Evolutionary conservation across 768 basidiomycete species (phyloP).

Genomic region (Phaffia australis): DNA sequence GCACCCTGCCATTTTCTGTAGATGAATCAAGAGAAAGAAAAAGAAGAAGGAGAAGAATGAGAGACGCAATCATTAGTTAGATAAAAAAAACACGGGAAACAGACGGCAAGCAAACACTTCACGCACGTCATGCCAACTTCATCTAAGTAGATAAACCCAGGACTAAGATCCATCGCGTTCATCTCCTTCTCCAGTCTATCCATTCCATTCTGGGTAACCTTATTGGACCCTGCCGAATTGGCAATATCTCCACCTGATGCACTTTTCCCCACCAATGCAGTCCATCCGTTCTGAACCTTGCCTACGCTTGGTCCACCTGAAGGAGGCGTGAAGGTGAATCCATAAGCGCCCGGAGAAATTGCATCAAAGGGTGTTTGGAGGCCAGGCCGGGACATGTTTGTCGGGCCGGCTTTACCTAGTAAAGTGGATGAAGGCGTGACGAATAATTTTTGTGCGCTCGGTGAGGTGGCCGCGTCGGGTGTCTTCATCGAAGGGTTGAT

Average conservation of each 20-base stretch:
- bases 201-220: slow-evolving; percentile 28
- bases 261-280: background rate
- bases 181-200: slow-evolving; percentile 35
- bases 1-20: slow-evolving; percentile 47
- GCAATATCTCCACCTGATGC: slow-evolving; percentile 10
- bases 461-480: background rate
- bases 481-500: slow-evolving; percentile 27
- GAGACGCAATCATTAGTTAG: too few relatives aligned
- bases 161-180: slow-evolving; percentile 37
- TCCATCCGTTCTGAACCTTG: too few relatives aligned
- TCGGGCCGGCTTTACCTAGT: slow-evolving; percentile 5
- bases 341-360: too few relatives aligned
- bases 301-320: too few relatives aligned
- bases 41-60: background rate
- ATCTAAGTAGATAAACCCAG: slow-evolving; percentile 38
- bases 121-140: slow-evolving; percentile 35
- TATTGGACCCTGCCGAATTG: slow-evolving; percentile 15
- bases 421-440: slow-evolving; percentile 28
- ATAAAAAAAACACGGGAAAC: too few relatives aligned
- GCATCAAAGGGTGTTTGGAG: too few relatives aligned
- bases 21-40: background rate
- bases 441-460: background rate
- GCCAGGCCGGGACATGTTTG: too few relatives aligned
- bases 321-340: too few relatives aligned
- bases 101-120: too few relatives aligned